Percentiles rank a stretch among this genome's conserved stretches.
phyloP scores from a whole-genome alignment of 1,284 basidiomycete genomes.

The Cutaneotrichosporon sp. region DNA sequence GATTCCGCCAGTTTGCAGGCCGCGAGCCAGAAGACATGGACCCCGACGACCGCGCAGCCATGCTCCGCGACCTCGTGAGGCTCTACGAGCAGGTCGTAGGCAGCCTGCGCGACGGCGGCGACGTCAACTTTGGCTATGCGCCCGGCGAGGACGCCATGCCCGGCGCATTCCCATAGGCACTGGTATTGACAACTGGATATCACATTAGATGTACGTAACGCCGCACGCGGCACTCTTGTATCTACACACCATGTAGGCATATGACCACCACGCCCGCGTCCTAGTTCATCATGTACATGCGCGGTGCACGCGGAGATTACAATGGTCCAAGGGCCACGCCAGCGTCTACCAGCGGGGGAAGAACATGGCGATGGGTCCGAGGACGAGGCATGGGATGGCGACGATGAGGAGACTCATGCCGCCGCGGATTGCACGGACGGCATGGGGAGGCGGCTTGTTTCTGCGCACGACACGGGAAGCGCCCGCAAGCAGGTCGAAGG shows the following conservation, averaged over 20 bases:
- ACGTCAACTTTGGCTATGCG: conserved; percentile 9
- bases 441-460: conserved; percentile 10
- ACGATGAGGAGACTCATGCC: conserved; percentile 17
- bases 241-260: background rate
- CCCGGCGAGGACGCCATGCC: conserved; percentile 9
- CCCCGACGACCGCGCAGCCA: conserved; percentile 9
- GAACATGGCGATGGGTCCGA: conserved; percentile 12
- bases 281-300: too few relatives aligned
- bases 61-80: conserved; percentile 13
- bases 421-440: conserved; percentile 12
- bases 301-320: too few relatives aligned
- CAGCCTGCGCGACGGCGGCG: conserved; percentile 9
- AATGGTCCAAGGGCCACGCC: too few relatives aligned
- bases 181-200: background rate
- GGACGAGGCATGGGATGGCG: conserved; percentile 10
- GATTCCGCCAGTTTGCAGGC: conserved; percentile 13
- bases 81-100: conserved; percentile 17
- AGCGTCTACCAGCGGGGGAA: background rate
- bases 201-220: background rate
- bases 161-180: conserved; percentile 12
- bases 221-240: background rate
- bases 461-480: conserved; percentile 2
- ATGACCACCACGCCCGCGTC: background rate
- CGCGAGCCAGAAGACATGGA: conserved; percentile 11
- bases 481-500: conserved; percentile 15